Percentiles rank a stretch among this genome's conserved stretches.
Conservation (phyloP, 805 yeast genomes). For the Ogataea angusta region DNA sequence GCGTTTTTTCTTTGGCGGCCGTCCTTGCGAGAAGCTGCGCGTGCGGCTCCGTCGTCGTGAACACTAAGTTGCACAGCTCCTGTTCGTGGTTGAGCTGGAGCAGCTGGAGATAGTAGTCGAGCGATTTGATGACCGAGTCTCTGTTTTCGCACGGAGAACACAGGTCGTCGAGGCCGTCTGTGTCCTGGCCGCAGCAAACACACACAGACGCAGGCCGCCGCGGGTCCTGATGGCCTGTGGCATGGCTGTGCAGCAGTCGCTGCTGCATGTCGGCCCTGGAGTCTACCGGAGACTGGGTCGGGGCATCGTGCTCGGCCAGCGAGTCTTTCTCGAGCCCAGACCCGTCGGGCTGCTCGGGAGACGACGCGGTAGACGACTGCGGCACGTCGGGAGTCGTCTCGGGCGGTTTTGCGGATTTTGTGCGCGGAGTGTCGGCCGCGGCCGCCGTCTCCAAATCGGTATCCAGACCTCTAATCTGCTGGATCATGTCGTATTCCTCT, state of each 20-base stretch:
- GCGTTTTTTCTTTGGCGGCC: conserved; percentile 19
- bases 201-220: conserved; percentile 11
- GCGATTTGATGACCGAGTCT: conserved; percentile 24
- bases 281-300: too few species aligned
- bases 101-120: conserved; percentile 25
- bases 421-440: too few species aligned
- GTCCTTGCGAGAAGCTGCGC: conserved; percentile 22
- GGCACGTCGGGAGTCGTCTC: conserved; percentile 1
- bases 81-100: conserved; percentile 24
- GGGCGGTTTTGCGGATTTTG: too few species aligned
- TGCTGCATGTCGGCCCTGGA: background rate
- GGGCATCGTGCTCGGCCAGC: too few species aligned
- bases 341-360: conserved; percentile 1
- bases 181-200: conserved; percentile 11
- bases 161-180: conserved; percentile 15
- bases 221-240: conserved; percentile 1
- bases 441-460: too few species aligned
- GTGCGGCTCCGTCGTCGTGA: conserved; percentile 20
- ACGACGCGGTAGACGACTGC: conserved; percentile 1
- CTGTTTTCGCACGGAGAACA: conserved; percentile 25
- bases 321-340: background rate
- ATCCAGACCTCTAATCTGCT: conserved; percentile 12
- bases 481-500: conserved; percentile 16
- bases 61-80: conserved; percentile 27
- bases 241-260: background rate